Percentiles rank a stretch among this genome's conserved stretches.
These are phyloP conservation scores for Ramaria rubella DNA, from an alignment of 768 basidiomycete species.

Conservation along the genomic window DNA sequence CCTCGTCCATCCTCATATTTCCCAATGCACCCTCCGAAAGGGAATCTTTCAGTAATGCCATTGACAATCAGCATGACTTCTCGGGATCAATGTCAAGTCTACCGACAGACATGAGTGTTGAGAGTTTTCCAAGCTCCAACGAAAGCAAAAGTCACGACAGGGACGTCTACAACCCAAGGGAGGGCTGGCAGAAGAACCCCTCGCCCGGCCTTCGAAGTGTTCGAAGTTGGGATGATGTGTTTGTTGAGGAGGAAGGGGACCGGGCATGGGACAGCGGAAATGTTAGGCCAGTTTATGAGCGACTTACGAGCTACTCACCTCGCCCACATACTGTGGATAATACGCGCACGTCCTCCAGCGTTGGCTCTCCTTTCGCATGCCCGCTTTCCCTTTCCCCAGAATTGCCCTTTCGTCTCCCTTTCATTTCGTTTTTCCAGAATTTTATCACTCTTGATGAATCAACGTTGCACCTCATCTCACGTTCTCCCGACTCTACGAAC, in stretches of 20 bases:
- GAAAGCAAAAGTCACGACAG: not conserved
- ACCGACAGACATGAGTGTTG: slow-evolving; percentile 1
- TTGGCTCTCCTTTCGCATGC: slow-evolving; percentile 4
- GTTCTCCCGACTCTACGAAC: slow-evolving; percentile 21
- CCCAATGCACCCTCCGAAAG: not conserved
- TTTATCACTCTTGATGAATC: slow-evolving; percentile 34
- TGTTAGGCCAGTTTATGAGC: not conserved
- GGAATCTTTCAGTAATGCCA: not conserved
- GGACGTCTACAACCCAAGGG: not conserved
- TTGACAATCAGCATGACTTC: not conserved
- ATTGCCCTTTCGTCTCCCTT: slow-evolving; percentile 29
- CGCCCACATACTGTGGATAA: not conserved
- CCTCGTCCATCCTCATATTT: not conserved
- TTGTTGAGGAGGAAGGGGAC: not conserved
- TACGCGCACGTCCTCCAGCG: not conserved
- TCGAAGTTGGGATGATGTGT: not conserved
- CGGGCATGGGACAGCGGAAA: not conserved
- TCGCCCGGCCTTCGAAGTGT: not conserved
- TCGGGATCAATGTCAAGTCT: not conserved
- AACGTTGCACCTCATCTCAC: slow-evolving; percentile 31
- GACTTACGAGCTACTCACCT: not conserved
- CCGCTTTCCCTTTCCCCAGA: slow-evolving; percentile 22
- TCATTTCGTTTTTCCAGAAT: slow-evolving; percentile 32
- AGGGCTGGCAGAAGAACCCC: not conserved
- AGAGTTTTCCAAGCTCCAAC: not conserved